Conservation (phyloP, 169 alveolate species). For the Plasmodium fragile region DNA sequence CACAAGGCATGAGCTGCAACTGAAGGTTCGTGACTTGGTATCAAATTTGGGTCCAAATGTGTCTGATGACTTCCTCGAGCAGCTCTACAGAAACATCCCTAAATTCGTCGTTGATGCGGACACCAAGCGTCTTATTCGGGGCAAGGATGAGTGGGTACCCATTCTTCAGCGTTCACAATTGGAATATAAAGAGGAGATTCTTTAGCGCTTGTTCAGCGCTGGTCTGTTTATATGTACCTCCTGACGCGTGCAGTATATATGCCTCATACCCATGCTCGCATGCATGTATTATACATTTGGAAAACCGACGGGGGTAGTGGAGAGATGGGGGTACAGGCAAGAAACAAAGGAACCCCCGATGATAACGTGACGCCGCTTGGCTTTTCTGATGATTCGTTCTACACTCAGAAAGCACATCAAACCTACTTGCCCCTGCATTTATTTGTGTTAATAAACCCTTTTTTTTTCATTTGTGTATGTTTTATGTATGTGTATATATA, state of each 20-base stretch:
- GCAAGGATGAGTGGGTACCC: constrained; percentile 85
- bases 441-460: constrained; percentile 10
- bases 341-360: background rate
- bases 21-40: constrained; percentile 86
- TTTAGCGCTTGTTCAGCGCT: constrained; percentile 33
- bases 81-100: constrained; percentile 85
- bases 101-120: constrained; percentile 86
- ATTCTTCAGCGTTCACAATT: constrained; percentile 80
- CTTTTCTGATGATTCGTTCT: background rate
- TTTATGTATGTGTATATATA: constrained; percentile 11
- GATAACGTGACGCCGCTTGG: background rate
- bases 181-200: constrained; percentile 83
- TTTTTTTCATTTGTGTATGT: background rate
- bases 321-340: background rate
- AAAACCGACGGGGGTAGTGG: background rate
- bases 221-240: background rate
- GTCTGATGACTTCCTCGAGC: constrained; percentile 85
- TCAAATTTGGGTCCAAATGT: constrained; percentile 88
- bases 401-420: background rate
- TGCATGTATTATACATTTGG: background rate
- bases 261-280: background rate
- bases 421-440: background rate
- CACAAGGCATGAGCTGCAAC: constrained; percentile 88
- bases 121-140: constrained; percentile 81
- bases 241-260: too few relatives aligned